phyloP scores from a whole-genome alignment of 139 green algal species.

The Volvox reticuliferus region DNA sequence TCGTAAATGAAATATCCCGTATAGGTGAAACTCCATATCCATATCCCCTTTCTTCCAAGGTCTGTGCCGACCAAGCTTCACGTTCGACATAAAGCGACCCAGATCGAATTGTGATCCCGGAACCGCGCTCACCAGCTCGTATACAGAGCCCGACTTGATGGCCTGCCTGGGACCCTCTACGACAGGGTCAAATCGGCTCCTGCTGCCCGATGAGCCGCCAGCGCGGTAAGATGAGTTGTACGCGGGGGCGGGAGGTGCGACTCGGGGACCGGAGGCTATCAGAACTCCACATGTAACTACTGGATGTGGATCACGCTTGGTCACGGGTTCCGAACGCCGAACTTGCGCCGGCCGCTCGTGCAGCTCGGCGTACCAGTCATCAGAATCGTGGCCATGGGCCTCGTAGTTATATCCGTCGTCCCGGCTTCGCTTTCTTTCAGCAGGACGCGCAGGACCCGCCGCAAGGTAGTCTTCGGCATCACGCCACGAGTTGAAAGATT shows the following conservation, averaged over 20 bases:
- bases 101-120: too few species aligned
- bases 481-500: slow-evolving; percentile 16
- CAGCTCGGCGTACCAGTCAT: not conserved
- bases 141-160: not conserved
- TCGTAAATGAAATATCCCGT: too few species aligned
- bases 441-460: not conserved
- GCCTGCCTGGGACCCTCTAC: not conserved
- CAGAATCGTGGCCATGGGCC: not conserved
- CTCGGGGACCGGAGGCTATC: not conserved
- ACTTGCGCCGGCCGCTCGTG: not conserved
- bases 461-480: slow-evolving; percentile 4
- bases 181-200: not conserved
- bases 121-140: not conserved
- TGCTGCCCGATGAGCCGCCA: not conserved
- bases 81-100: too few species aligned
- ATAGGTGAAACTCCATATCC: too few species aligned
- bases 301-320: not conserved
- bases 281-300: not conserved
- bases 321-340: not conserved
- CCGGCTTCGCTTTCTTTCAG: not conserved
- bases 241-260: not conserved
- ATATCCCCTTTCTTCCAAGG: too few species aligned
- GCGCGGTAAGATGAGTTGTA: not conserved
- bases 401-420: not conserved
- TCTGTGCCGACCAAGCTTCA: too few species aligned